These are phyloP conservation scores for Neocatenulostroma microsporum DNA, from an alignment of 2,329 filamentous ascomycete species.

Conservation along the genomic window DNA sequence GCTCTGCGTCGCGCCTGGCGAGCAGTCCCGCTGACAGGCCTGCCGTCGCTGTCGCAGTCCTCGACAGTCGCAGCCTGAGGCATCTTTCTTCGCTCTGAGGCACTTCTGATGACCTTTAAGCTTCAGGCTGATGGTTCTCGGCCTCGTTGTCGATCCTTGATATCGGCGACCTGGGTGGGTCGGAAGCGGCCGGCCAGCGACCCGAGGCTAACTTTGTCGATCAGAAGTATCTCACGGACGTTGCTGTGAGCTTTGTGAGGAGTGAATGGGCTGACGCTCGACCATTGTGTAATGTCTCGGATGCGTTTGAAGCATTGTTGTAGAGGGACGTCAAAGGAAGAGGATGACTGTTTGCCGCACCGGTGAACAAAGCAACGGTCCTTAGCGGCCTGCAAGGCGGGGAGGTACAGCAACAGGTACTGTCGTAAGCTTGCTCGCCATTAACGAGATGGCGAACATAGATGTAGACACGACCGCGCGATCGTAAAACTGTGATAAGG, in stretches of 20 bases:
- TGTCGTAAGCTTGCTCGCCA: slow-evolving; percentile 2
- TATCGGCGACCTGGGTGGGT: slow-evolving; percentile 1
- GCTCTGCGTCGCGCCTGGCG: slow-evolving; percentile 18
- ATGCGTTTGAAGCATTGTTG: slow-evolving; percentile 9
- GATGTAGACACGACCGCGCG: background rate
- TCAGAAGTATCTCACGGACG: background rate
- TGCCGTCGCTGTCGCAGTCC: slow-evolving; percentile 37
- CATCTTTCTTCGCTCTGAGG: slow-evolving; percentile 6
- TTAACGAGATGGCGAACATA: slow-evolving; percentile 1
- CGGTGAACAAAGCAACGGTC: no score
- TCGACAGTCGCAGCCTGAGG: slow-evolving; percentile 26
- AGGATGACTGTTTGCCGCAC: slow-evolving; percentile 23
- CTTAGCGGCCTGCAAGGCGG: slow-evolving; percentile 16
- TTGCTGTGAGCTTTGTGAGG: slow-evolving; percentile 3
- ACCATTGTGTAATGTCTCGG: slow-evolving; percentile 22
- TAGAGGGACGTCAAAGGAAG: slow-evolving; percentile 15
- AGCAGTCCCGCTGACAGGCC: slow-evolving; percentile 37
- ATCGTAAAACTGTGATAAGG: background rate
- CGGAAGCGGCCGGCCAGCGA: background rate
- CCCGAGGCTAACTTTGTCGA: slow-evolving; percentile 2
- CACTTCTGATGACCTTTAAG: slow-evolving; percentile 6
- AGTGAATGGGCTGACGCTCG: slow-evolving; percentile 6
- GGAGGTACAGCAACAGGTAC: slow-evolving; percentile 4
- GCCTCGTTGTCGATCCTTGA: background rate
- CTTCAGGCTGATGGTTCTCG: background rate